Conservation (phyloP, 208 protist species). For the Leishmania arabica region DNA sequence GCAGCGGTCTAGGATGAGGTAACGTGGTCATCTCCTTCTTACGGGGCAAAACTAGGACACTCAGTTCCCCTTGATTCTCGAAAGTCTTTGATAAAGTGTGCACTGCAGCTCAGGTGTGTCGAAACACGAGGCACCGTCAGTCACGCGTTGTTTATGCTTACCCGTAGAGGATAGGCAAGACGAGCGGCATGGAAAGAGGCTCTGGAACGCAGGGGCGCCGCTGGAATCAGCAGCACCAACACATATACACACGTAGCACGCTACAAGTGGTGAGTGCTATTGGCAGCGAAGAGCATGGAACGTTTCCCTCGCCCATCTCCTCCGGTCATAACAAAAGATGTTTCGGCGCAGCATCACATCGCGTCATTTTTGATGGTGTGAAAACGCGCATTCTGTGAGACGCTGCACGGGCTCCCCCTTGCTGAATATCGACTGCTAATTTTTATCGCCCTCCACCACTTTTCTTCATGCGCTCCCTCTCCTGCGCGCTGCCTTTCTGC, state of each 20-base stretch:
- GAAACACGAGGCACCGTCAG: background rate
- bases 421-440: background rate
- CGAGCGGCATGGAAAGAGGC: background rate
- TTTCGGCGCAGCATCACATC: background rate
- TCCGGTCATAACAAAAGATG: background rate
- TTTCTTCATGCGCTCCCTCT: background rate
- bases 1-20: background rate
- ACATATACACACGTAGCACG: background rate
- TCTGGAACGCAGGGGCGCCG: background rate
- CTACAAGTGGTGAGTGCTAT: background rate
- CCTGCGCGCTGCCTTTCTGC: background rate
- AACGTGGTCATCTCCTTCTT: background rate
- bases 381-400: background rate
- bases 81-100: background rate
- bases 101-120: background rate
- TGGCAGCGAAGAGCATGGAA: background rate
- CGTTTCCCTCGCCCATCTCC: background rate
- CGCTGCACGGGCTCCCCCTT: background rate
- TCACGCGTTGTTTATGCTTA: too few relatives aligned
- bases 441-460: background rate
- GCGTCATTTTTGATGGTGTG: background rate
- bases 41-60: background rate
- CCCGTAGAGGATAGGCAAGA: background rate
- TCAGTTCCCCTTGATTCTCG: background rate
- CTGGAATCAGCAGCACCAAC: background rate